Evolutionary conservation across 345 rosid genomes (phyloP), one percentile per base, ranked within the genome.

Genomic region (Trapa bicornis): DNA sequence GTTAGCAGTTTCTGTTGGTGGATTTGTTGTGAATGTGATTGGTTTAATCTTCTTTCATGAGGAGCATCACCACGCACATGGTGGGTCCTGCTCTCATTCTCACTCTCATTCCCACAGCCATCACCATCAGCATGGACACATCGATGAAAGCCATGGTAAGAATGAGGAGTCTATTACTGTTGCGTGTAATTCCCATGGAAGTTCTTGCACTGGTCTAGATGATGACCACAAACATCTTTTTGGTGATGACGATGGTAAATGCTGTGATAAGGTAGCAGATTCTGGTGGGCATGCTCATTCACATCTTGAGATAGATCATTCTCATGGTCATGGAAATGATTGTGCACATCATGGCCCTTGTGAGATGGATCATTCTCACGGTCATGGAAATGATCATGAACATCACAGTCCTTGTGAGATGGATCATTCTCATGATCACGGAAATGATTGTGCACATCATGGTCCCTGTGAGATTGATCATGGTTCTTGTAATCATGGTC

Each of bases 61-160:
- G 73, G 98, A 93, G 79, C 98, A 93, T 83, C 94, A 93, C 80
- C 98, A 90, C 82, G 98, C 97, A 43, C 98, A 93, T 77, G 97
- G 97, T 65, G 97, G 93, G 37, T 78, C 91, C 41, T 90, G 97
- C 83, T 65, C 91, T 0, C 96, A 89, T 71, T 84, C 88, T 10
- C 81, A 83, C 22, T 75, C 88, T 1, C 87, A 83, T 50, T 74
- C 86, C 0, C 65, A 79, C 2, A 79, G 80, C 22, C 75, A 79
- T 61, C 72, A 77, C 65, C 79, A 79, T 37, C 72, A 68, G 37
- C 77, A 80, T 47, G 75, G 73, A 70, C 75, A 71, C 5, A 45
- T 35, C 41, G 73, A 69, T 43, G 48, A 67, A 61, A 64, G 65
- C 22, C 78, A 77, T 39, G 81, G 67, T 69, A 71, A 79, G 63